Base-by-base conservation (phyloP, 2,329 filamentous ascomycete genomes). In the Fonsecaea monophora region DNA sequence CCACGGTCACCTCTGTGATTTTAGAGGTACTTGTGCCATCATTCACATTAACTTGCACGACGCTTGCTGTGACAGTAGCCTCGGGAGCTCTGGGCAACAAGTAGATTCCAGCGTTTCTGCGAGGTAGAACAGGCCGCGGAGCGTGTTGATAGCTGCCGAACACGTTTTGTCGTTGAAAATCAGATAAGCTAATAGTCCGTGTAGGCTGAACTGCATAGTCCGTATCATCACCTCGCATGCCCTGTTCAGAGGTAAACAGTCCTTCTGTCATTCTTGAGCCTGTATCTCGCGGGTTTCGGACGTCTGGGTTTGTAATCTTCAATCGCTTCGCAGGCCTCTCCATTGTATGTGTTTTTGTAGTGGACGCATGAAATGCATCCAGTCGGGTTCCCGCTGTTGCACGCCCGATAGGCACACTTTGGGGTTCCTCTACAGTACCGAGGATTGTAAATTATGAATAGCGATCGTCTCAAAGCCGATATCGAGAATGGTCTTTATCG, bases 291-390 rank as follows among this genome's bases (percentile, higher is more conserved):
- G 70, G 70, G 25, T 69, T 68, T 63, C 70, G 60, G 37, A 68
- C 64, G 48, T 70, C 70, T 32, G 68, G 66, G 53, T 70, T 60
- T 45, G 67, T 69, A 21, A 72, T 68, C 59, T 64, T 71, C 65
- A 70, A 66, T 57, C 71, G 67, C 59, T 72, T 72, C 38, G 65
- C 42, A n/a, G 70, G 70, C 65, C 65, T 66, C 59, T 73, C 69
- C 71, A 73, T 73, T 18, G 34, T 61, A 5, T 38, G 32, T 30
- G 38, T 25, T 15, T 15, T 18, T 37, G 50, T 30, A 62, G 40
- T 15, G 21, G 30, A 38, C 53, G 54, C 64, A 67, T 65, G 57
- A 42, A 62, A 32, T 59, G 55, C 35, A 30, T 30, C 50, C 30
- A n/a, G n/a, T 53, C 5, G n/a, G 50, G n/a, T 53, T 21, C 15